Percentiles rank a stretch among this genome's conserved stretches.
Conservation (phyloP, 1,139 yeast species). For the Kurtzmaniella quercitrusa region DNA sequence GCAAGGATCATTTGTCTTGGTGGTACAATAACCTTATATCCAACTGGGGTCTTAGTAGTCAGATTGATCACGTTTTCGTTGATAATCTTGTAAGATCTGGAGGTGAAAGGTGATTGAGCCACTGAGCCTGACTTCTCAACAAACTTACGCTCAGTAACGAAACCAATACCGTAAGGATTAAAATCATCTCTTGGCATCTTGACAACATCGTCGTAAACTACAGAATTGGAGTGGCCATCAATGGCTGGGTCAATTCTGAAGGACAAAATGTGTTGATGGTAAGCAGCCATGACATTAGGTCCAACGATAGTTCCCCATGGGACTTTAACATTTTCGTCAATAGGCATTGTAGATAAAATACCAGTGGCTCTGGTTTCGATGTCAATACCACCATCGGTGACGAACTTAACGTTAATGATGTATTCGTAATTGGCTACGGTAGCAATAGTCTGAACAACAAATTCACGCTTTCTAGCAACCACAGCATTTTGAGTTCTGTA, state of each 20-base stretch:
- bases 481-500: constrained; percentile 72
- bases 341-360: constrained; percentile 78
- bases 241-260: constrained; percentile 86
- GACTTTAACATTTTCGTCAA: constrained; percentile 68
- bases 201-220: constrained; percentile 69
- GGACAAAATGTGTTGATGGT: constrained; percentile 82
- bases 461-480: constrained; percentile 82
- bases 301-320: constrained; percentile 86
- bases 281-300: constrained; percentile 83
- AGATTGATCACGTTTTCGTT: constrained; percentile 79
- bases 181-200: constrained; percentile 56
- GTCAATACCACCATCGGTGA: constrained; percentile 79
- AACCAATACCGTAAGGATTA: constrained; percentile 77
- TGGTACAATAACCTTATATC: constrained; percentile 74
- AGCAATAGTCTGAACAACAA: constrained; percentile 80
- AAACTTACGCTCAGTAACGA: constrained; percentile 56
- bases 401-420: constrained; percentile 71
- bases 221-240: constrained; percentile 80
- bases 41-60: constrained; percentile 72
- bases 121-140: constrained; percentile 72
- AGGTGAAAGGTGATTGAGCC: constrained; percentile 73
- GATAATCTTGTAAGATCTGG: constrained; percentile 73
- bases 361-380: constrained; percentile 90
- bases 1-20: constrained; percentile 75
- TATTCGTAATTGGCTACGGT: constrained; percentile 92